These are phyloP conservation scores for Quercus berberidifolia DNA, from an alignment of 306 rosid genomes.

Conservation along the genomic window DNA sequence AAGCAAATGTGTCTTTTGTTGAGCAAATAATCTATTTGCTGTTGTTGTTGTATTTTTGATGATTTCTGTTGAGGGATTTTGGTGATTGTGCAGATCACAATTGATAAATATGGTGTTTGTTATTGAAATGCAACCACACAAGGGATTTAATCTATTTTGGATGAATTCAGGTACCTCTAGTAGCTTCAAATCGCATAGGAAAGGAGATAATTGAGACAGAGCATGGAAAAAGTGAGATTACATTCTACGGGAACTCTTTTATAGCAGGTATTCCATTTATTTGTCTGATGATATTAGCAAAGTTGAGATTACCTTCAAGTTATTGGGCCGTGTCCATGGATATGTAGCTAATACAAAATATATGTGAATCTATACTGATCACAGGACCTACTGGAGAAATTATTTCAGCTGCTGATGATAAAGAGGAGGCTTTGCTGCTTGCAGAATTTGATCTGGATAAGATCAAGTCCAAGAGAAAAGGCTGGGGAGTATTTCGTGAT, in stretches of 20 bases:
- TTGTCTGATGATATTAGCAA: not conserved
- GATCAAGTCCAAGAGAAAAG: constrained; percentile 69
- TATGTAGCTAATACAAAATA: not conserved
- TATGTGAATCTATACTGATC: not conserved
- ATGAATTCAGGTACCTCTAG: constrained; percentile 79
- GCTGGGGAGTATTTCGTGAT: constrained; percentile 93
- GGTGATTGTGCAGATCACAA: not conserved
- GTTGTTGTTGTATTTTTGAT: not conserved
- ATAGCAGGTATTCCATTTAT: constrained; percentile 66
- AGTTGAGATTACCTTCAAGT: not conserved
- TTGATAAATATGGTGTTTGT: not conserved
- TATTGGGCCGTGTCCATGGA: not conserved
- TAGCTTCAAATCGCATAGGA: constrained; percentile 92
- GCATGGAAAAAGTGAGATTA: constrained; percentile 79
- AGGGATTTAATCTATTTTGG: constrained; percentile 15
- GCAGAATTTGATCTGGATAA: constrained; percentile 74
- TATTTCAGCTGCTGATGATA: constrained; percentile 69
- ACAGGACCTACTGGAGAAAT: constrained; percentile 94
- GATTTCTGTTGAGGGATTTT: not conserved
- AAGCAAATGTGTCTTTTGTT: not conserved
- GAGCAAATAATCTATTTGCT: too few species aligned
- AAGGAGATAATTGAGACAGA: constrained; percentile 79
- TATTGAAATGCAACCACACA: not conserved
- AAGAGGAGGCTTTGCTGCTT: constrained; percentile 73
- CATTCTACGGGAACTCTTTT: constrained; percentile 89